A percentile compares a stretch with the other conserved stretches of the same genome.
Conservation (phyloP, 495 filamentous ascomycete species). For the Daldinia decipiens region DNA sequence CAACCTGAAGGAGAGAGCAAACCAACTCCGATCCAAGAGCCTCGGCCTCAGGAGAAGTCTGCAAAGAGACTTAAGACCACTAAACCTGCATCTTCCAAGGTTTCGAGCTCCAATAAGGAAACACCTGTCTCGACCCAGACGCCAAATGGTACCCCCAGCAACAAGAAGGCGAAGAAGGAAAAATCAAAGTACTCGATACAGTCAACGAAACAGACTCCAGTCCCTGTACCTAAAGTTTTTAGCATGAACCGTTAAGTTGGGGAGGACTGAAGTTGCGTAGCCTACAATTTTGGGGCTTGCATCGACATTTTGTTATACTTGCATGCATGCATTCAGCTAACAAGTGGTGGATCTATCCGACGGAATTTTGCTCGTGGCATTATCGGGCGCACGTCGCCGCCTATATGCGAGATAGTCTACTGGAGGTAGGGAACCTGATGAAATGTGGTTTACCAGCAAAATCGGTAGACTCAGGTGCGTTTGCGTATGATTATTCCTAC, state of each 20-base stretch:
- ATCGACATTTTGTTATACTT: background rate
- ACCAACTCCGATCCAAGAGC: slow-evolving; percentile 1
- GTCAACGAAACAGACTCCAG: slow-evolving; percentile 52
- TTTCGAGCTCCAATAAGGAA: slow-evolving; percentile 15
- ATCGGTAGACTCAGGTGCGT: background rate
- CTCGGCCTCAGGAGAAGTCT: slow-evolving; percentile 39
- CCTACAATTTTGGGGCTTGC: background rate
- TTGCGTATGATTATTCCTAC: background rate
- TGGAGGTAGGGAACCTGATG: background rate
- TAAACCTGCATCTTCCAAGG: slow-evolving; percentile 2
- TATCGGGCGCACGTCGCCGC: background rate
- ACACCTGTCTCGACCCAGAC: slow-evolving; percentile 9
- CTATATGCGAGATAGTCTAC: background rate
- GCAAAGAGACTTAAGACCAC: slow-evolving; percentile 40
- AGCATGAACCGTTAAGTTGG: slow-evolving; percentile 47
- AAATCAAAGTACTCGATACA: slow-evolving; percentile 27
- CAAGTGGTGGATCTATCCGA: background rate
- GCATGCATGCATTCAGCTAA: background rate
- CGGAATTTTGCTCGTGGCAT: background rate
- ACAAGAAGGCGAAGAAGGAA: slow-evolving; percentile 36
- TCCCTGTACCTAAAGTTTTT: slow-evolving; percentile 50
- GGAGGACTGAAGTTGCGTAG: background rate
- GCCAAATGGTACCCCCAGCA: slow-evolving; percentile 27
- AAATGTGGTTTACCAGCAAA: background rate
- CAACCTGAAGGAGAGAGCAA: slow-evolving; percentile 24